Base-by-base conservation (phyloP, 2,329 filamentous ascomycete species). In the Ophiostoma perfectum region DNA sequence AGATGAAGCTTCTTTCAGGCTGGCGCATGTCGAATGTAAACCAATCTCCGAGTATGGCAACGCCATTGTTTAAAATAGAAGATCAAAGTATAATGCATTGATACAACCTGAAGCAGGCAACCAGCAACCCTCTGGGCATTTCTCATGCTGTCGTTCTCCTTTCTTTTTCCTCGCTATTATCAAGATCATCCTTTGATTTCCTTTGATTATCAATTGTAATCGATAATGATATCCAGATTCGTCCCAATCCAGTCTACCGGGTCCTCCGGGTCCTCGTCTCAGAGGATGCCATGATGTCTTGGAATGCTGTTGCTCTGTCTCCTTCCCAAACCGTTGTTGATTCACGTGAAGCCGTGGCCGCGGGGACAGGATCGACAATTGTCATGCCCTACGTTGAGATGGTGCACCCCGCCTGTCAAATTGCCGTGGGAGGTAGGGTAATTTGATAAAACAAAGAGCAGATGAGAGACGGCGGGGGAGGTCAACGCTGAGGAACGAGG, bases 221-320 rank as follows among this genome's bases (percentile, higher is more conserved):
- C 27, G 27, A 27, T 27, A 27, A 27, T 27, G 27, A 27, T 27
- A 2, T 27, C 27, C 27, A 27, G 27, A 27, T 27, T 27, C 27
- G 27, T 27, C 7, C 47, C 47, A 5, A 16, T 16, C 36, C 12
- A 60, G 9, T 5, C 27, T 27, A 38, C 39, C 55, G 27, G 14
- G 27, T 64, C 39, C 12, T 18, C 38, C 38, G 39, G 60, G 55
- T 14, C 55, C 7, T 1, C 39, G 45, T 16, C 14, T 47, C 45
- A 27, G 11, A 55, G 18, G 8, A 45, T 11, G 9, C 27, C 7
- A 16, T 55, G 39, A 45, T 64, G 65, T 58, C 47, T 39, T 67
- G 66, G 55, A 67, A 63, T 55, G 66, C 45, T 42, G 66, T 64
- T 58, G 44, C 55, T 41, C 60, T 45, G 58, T 5, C 27, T 42